phyloP scores from a whole-genome alignment of 2,329 filamentous ascomycete species.

The Diplodia mutila region DNA sequence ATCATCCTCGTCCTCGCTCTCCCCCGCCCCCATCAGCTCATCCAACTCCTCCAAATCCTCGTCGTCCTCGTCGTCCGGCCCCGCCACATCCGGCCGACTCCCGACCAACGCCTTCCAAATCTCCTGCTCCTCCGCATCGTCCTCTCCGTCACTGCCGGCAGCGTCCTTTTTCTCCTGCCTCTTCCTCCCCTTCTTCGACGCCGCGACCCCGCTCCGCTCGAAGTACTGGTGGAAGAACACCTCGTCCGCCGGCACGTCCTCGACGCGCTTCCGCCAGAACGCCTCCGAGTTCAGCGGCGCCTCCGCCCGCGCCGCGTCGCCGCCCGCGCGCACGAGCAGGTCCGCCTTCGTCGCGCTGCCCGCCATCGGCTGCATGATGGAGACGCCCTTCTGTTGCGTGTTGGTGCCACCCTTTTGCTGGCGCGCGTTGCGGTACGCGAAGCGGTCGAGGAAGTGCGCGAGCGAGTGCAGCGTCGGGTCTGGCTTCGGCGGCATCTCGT shows the following conservation, averaged over 20 bases:
- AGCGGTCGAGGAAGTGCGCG: slow-evolving; percentile 95
- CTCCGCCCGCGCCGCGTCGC: slow-evolving; percentile 61
- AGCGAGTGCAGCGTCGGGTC: slow-evolving; percentile 89
- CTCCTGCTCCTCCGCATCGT: slow-evolving; percentile 71
- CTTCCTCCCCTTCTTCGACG: slow-evolving; percentile 58
- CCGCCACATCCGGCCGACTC: slow-evolving; percentile 76
- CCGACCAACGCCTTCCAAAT: slow-evolving; percentile 91
- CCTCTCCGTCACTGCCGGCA: slow-evolving; percentile 50
- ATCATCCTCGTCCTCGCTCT: slow-evolving; percentile 51
- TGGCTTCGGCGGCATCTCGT: slow-evolving; percentile 79
- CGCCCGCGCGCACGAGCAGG: slow-evolving; percentile 61
- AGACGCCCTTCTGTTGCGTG: too few species aligned
- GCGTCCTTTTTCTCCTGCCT: slow-evolving; percentile 46
- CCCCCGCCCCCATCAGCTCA: slow-evolving; percentile 49
- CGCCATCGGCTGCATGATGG: slow-evolving; percentile 94
- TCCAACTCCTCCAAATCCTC: slow-evolving; percentile 60
- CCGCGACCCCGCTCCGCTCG: slow-evolving; percentile 62
- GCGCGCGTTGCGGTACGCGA: slow-evolving; percentile 87
- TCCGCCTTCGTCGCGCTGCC: slow-evolving; percentile 61
- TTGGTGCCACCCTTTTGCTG: slow-evolving; percentile 63
- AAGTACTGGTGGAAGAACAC: slow-evolving; percentile 99
- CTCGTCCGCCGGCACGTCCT: slow-evolving; percentile 86
- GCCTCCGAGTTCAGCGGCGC: slow-evolving; percentile 79
- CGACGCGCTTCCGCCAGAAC: slow-evolving; percentile 90
- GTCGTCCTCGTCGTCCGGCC: slow-evolving; percentile 60